phyloP scores from a whole-genome alignment of 2,329 filamentous ascomycete genomes.

The Boeremia lycopersici region DNA sequence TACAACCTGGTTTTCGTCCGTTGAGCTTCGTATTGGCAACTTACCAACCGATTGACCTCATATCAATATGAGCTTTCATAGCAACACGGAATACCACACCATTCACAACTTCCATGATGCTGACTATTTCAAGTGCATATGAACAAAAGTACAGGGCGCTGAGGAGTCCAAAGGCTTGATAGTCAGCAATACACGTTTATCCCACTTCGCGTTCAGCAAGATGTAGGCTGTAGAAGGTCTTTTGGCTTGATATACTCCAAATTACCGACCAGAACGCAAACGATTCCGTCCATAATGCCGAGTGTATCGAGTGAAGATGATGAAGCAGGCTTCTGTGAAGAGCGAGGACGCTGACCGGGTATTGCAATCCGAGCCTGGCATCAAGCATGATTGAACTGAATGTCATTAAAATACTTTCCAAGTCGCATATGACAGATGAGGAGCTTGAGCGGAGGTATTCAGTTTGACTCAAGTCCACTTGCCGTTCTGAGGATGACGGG shows the following conservation, averaged over 20 bases:
- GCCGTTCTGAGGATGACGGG: too few relatives aligned
- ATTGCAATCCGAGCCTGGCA: background rate
- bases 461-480: too few relatives aligned
- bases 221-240: background rate
- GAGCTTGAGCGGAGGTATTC: background rate
- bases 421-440: background rate
- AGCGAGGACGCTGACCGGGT: too few relatives aligned
- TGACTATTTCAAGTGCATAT: background rate
- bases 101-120: too few relatives aligned
- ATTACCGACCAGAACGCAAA: background rate
- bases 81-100: too few relatives aligned
- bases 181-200: background rate
- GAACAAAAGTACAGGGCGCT: background rate
- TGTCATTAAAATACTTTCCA: background rate
- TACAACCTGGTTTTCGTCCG: too few relatives aligned
- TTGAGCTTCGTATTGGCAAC: too few relatives aligned
- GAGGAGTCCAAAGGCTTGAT: background rate
- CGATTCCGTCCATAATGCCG: background rate
- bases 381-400: background rate
- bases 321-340: background rate
- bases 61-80: too few relatives aligned
- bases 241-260: background rate
- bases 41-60: too few relatives aligned
- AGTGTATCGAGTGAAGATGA: background rate
- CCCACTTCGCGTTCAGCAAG: background rate